A percentile compares a stretch with the other conserved stretches of the same genome.
Evolutionary conservation across 805 yeast species (phyloP).

Genomic region (Cyberlindnera maclurae): DNA sequence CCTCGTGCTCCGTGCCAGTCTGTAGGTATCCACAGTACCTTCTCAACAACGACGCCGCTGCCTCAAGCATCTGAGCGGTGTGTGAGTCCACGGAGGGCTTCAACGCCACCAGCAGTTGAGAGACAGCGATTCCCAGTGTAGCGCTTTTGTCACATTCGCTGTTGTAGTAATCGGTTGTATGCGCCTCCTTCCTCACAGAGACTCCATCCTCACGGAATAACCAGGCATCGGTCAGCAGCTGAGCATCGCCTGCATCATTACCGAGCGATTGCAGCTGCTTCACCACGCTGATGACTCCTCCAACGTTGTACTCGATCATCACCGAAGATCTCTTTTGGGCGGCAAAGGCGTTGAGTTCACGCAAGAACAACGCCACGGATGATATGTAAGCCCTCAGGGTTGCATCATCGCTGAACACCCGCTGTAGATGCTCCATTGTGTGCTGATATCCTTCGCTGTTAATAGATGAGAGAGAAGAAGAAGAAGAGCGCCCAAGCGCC

Average conservation of each 20-base stretch:
- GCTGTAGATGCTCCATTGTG: slow-evolving; percentile 4
- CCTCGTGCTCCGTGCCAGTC: slow-evolving; percentile 5
- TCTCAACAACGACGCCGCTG: slow-evolving; percentile 6
- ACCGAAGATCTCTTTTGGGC: slow-evolving; percentile 5
- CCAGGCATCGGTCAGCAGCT: slow-evolving; percentile 6
- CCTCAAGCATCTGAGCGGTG: slow-evolving; percentile 3
- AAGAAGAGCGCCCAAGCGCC: no score
- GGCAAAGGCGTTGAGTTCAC: slow-evolving; percentile 7
- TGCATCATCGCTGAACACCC: slow-evolving; percentile 4
- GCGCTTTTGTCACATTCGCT: slow-evolving; percentile 14
- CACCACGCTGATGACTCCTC: slow-evolving; percentile 33
- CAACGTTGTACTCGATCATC: slow-evolving; percentile 32
- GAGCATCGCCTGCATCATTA: not conserved
- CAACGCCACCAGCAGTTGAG: slow-evolving; percentile 9
- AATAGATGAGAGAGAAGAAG: no score
- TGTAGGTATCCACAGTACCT: slow-evolving; percentile 11
- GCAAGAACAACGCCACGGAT: slow-evolving; percentile 11
- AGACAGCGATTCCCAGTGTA: slow-evolving; percentile 11
- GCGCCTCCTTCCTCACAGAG: not conserved
- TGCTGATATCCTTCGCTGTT: not conserved
- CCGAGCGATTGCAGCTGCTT: slow-evolving; percentile 7
- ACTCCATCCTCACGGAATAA: slow-evolving; percentile 12
- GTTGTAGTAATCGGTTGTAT: slow-evolving; percentile 8
- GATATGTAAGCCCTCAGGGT: slow-evolving; percentile 7
- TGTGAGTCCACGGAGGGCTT: slow-evolving; percentile 2